Evolutionary conservation across 805 yeast genomes (phyloP).

Genomic region (Sugiyamaella valdiviana): DNA sequence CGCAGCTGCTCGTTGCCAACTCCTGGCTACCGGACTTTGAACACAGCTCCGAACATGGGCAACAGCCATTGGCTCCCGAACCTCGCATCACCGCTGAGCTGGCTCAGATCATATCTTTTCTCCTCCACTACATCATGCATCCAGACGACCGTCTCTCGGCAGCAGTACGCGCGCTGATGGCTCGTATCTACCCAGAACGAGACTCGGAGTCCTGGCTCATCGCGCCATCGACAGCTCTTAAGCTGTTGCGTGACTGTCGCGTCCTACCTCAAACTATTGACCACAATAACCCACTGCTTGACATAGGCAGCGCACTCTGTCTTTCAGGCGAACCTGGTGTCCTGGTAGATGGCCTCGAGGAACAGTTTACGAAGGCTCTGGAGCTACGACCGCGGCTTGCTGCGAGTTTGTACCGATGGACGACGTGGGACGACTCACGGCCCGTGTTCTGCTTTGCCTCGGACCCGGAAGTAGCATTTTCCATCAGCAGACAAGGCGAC

Average conservation of each 20-base stretch:
- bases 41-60: neutral
- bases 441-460: slow-evolving; percentile 1
- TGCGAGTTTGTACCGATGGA: neutral
- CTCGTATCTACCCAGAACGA: slow-evolving; percentile 15
- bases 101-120: slow-evolving; percentile 5
- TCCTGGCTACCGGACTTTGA: neutral
- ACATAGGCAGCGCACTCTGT: slow-evolving; percentile 1
- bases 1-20: neutral
- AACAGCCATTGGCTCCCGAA: neutral
- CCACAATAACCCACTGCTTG: slow-evolving; percentile 6
- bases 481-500: slow-evolving; percentile 5
- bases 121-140: slow-evolving; percentile 9
- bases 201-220: slow-evolving; percentile 20
- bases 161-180: slow-evolving; percentile 12
- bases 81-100: neutral
- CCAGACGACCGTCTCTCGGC: slow-evolving; percentile 16
- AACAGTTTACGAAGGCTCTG: neutral
- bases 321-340: neutral
- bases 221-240: slow-evolving; percentile 16
- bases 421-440: neutral
- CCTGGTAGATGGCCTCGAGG: slow-evolving; percentile 14
- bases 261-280: neutral
- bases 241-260: slow-evolving; percentile 8
- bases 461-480: slow-evolving; percentile 12
- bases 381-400: neutral